Conservation (phyloP, 768 basidiomycete genomes). For the Suillus discolor region DNA sequence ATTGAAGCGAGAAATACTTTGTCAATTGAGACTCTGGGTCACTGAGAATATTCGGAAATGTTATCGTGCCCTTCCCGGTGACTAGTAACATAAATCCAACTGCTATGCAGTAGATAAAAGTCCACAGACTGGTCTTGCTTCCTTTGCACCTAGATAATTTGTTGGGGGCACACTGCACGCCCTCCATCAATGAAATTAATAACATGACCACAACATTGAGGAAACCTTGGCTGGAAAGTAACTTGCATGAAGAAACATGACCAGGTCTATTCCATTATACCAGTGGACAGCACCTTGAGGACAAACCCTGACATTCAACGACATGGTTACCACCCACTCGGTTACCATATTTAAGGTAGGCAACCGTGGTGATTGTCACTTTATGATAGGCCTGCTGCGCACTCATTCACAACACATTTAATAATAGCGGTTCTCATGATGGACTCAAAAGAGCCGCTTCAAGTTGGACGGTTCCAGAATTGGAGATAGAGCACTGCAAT, state of each 20-base stretch:
- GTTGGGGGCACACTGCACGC: no score
- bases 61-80: no score
- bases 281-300: slow-evolving; percentile 20
- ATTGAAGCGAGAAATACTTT: no score
- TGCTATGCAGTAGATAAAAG: no score
- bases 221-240: slow-evolving; percentile 10
- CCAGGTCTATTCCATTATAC: slow-evolving; percentile 24
- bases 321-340: slow-evolving; percentile 33
- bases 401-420: slow-evolving; percentile 21
- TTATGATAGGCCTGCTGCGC: slow-evolving; percentile 29
- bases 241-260: slow-evolving; percentile 28
- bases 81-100: no score
- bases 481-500: slow-evolving; percentile 17
- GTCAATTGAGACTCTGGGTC: no score
- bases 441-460: slow-evolving; percentile 10
- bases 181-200: no score
- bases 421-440: slow-evolving; percentile 14
- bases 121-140: no score
- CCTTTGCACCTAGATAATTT: no score
- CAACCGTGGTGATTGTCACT: slow-evolving; percentile 36
- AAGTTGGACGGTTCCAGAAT: slow-evolving; percentile 16
- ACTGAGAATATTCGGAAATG: no score
- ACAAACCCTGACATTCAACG: slow-evolving; percentile 19
- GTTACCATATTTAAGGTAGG: slow-evolving; percentile 23
- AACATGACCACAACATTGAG: no score